Evolutionary conservation across 768 basidiomycete species (phyloP), one percentile per base, ranked within the genome.

Genomic region (Boletus vinaceobasis): DNA sequence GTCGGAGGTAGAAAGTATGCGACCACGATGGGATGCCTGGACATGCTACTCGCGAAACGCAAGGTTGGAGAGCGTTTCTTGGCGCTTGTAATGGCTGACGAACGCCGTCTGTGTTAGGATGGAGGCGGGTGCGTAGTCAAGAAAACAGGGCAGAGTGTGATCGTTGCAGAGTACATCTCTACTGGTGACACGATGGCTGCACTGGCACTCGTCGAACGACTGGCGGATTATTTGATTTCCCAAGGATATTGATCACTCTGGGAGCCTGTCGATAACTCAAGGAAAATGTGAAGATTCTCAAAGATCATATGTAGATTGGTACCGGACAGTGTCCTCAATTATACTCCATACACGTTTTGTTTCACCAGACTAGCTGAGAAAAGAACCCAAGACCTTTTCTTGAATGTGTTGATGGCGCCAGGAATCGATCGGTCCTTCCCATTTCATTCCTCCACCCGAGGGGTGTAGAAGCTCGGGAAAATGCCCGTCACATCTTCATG

Each of bases 401-500:
- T 14, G 33, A 21, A 21, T n/a, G 9, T 11, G 48, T 21, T 1
- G 43, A 35, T 11, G 35, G n/a, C 21, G 6, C 40, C 19, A 14
- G 15, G 32, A 39, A 4, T 27, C 29, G 23, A 50, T n/a, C 15
- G 43, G 37, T 14, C 26, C 43, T 23, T 7, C 26, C 17, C n/a
- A 15, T 11, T 26, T 32, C 43, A 56, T n/a, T 58, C 59, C 43
- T 51, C 44, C 2, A 29, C 42, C 39, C 48, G 48, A 36, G 69
- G 72, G 3, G 70, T 71, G 56, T 77, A 77, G 63, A 71, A 87
- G 60, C 84, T 84, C 6, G 85, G 80, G 44, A 84, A 66, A 17
- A 77, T 76, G 55, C 78, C 73, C 29, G 74, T 71, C 29, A 85
- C 60, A 42, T 83, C 76, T 57, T 86, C 82, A 56, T 83, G 74